Evolutionary conservation across 129 eudicot species (phyloP), one percentile per base, ranked within the genome.

Genomic region (Flaveria sonorensis): DNA sequence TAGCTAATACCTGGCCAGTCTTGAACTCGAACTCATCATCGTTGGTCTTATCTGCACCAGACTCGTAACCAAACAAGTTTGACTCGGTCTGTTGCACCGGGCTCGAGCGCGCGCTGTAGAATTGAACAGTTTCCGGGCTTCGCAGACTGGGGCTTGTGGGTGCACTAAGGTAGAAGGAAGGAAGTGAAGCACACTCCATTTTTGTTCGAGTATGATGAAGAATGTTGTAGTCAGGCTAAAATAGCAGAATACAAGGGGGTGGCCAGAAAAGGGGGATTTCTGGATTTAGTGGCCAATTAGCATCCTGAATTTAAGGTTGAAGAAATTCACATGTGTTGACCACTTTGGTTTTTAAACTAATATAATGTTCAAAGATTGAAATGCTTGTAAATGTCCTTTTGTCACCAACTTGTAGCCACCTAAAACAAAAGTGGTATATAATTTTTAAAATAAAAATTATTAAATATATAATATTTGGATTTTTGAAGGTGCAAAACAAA

Each of bases 251-350:
- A 43, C 15, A 59, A 59, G 45, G 43, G 73, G 70, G 20, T 71
- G 73, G 81, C 68, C 73, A 73, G 53, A 50, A 78, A 62, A 68
- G 67, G 42, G 53, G 79, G 62, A 26, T 62, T 63, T 61, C 80
- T 72, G 79, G 86, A 79, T 66, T 79, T 83, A 60, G 84, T 77
- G 59, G 56, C 14, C 43, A 43, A 68, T 82, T 59, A 68, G 79
- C 52, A 32, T 76, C 81, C 93, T 75, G 81, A 82, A 86, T 88
- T 90, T 88, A 86, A 77, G 96, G 96, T 70, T 76, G 53, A 45
- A 52, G 55, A 53, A 45, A 59, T 68, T 85, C 88, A 78, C 80
- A 79, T 83, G 89, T 82, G 76, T 83, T 66, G 86, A 53, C 76
- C 67, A 64, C 65, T 83, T 76, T 75, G 60, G 43, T 63, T 46